Conservation (phyloP, 768 basidiomycete genomes). For the Lentinula detonsa region DNA sequence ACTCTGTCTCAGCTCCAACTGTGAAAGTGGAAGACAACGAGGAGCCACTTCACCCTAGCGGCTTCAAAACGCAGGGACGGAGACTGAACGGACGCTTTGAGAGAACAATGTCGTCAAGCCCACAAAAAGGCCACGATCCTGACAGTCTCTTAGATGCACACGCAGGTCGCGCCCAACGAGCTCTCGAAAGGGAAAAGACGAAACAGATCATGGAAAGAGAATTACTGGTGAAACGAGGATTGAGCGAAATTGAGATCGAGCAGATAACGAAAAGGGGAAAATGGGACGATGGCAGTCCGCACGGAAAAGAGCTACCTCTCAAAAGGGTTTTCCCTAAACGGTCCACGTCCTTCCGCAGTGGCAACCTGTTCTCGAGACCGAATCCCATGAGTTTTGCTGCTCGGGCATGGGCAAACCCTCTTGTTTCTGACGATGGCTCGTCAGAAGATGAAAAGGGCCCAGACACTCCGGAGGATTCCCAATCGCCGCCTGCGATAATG, state of each 20-base stretch:
- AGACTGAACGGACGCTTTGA: conserved; percentile 6
- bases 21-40: conserved; percentile 4
- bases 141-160: conserved; percentile 5
- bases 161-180: conserved; percentile 33
- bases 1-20: not conserved
- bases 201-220: conserved; percentile 18
- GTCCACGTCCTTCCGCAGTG: conserved; percentile 34
- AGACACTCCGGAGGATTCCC: conserved; percentile 6
- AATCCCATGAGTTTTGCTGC: conserved; percentile 57
- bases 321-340: conserved; percentile 37
- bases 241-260: conserved; percentile 24
- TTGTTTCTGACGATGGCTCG: conserved; percentile 21
- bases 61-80: conserved; percentile 4
- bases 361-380: conserved; percentile 47
- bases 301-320: conserved; percentile 11
- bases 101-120: not conserved
- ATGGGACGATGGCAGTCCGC: conserved; percentile 11
- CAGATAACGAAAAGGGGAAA: conserved; percentile 25
- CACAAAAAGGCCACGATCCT: not conserved
- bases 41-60: not conserved
- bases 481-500: conserved; percentile 6
- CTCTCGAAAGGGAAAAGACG: conserved; percentile 34
- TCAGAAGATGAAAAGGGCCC: conserved; percentile 6
- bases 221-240: conserved; percentile 10
- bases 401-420: conserved; percentile 47